Conservation (phyloP, 2,329 filamentous ascomycete species). For the Myotisia sp. region DNA sequence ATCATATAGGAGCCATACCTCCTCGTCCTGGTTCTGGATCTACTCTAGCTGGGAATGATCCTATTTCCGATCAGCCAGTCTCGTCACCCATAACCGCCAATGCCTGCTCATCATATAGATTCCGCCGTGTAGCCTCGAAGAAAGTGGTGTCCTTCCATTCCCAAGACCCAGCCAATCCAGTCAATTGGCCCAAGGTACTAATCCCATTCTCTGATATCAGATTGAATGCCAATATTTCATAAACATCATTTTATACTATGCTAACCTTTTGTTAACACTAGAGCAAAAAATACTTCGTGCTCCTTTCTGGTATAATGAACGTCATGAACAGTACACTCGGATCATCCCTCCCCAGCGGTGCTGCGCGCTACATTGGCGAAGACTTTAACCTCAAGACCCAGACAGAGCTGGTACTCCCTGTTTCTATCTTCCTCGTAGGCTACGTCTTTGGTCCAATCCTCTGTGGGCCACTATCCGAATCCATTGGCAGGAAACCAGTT, state of each 20-base stretch:
- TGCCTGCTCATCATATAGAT: slow-evolving; percentile 12
- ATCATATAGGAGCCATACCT: background rate
- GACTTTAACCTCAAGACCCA: slow-evolving; percentile 23
- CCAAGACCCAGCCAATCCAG: slow-evolving; percentile 22
- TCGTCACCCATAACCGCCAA: background rate
- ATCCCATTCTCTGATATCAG: background rate
- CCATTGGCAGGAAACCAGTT: slow-evolving; percentile 28
- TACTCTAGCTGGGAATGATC: background rate
- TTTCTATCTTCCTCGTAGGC: slow-evolving; percentile 29
- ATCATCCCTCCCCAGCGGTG: slow-evolving; percentile 28
- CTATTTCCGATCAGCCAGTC: background rate
- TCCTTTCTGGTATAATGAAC: slow-evolving; percentile 19
- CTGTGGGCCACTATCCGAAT: slow-evolving; percentile 32
- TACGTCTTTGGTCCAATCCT: slow-evolving; percentile 32
- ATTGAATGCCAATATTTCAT: background rate
- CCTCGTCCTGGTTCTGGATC: background rate
- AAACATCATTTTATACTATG: background rate
- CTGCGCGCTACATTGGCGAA: slow-evolving; percentile 24
- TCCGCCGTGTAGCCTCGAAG: slow-evolving; percentile 24
- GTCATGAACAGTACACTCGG: slow-evolving; percentile 30
- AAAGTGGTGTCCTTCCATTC: slow-evolving; percentile 23
- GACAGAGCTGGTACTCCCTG: slow-evolving; percentile 24
- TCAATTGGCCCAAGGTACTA: slow-evolving; percentile 22
- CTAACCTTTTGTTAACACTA: slow-evolving; percentile 2
- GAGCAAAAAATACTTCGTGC: slow-evolving; percentile 23